Conservation (phyloP, 129 eudicot species). For the Daucus carota region DH1_v3.0 NC_030382.2:15964501-15965000, state of each 20-base stretch:
- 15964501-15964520: constrained; percentile 19
- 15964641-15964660: constrained; percentile 70
- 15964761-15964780: not conserved
- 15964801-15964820: too few species aligned
- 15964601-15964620: constrained; percentile 76
- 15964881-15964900: too few species aligned
- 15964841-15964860: too few species aligned
- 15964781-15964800: too few species aligned
- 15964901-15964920: too few species aligned
- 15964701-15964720: constrained; percentile 16
- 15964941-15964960: too few species aligned
- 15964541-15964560: constrained; percentile 48
- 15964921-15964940: too few species aligned
- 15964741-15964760: constrained; percentile 11
- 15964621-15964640: constrained; percentile 60
- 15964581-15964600: constrained; percentile 51
- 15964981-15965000: too few species aligned
- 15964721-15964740: constrained; percentile 28
- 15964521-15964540: too few species aligned
- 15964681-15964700: not conserved
- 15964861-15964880: too few species aligned
- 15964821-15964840: too few species aligned
- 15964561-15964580: constrained; percentile 72
- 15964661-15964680: constrained; percentile 67
- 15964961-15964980: too few species aligned